Conservation (phyloP, 1,139 yeast genomes). For the Sugiyamaella sp. region DNA sequence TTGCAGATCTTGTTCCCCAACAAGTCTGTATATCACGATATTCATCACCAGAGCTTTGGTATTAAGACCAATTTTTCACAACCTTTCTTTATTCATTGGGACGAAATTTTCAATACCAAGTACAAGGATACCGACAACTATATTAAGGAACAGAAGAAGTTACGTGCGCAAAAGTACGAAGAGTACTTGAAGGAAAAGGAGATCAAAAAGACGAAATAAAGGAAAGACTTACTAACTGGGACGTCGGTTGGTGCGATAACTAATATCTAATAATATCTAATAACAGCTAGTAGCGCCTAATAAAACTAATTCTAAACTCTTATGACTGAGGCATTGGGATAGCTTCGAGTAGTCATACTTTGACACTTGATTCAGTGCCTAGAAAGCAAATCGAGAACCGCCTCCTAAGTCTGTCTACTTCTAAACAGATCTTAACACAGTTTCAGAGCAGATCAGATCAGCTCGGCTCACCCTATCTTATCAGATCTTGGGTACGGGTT, state of each 20-base stretch:
- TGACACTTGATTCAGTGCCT: too few relatives aligned
- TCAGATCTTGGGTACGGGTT: conserved; percentile 3
- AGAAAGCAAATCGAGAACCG: too few relatives aligned
- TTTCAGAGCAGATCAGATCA: too few relatives aligned
- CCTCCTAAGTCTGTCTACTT: too few relatives aligned
- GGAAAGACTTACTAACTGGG: neutral
- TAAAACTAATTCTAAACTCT: neutral
- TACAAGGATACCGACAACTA: conserved; percentile 53
- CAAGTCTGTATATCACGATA: conserved; percentile 93
- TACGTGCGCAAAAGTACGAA: conserved; percentile 36
- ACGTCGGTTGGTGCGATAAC: neutral
- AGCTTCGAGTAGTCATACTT: too few relatives aligned
- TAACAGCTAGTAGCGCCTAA: neutral
- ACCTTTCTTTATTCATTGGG: conserved; percentile 97
- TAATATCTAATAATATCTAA: neutral
- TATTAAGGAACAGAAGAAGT: conserved; percentile 39
- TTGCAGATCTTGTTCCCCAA: conserved; percentile 91
- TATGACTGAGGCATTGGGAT: too few relatives aligned
- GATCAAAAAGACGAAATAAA: conserved; percentile 7
- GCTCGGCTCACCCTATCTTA: neutral
- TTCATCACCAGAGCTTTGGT: conserved; percentile 96
- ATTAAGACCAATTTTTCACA: conserved; percentile 93
- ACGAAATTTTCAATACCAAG: conserved; percentile 66
- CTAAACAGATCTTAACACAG: too few relatives aligned
- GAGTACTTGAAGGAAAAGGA: conserved; percentile 1